A percentile compares a stretch with the other conserved stretches of the same genome.
phyloP scores from a whole-genome alignment of 1,284 basidiomycete species.

The Ganoderma multipileum region DNA sequence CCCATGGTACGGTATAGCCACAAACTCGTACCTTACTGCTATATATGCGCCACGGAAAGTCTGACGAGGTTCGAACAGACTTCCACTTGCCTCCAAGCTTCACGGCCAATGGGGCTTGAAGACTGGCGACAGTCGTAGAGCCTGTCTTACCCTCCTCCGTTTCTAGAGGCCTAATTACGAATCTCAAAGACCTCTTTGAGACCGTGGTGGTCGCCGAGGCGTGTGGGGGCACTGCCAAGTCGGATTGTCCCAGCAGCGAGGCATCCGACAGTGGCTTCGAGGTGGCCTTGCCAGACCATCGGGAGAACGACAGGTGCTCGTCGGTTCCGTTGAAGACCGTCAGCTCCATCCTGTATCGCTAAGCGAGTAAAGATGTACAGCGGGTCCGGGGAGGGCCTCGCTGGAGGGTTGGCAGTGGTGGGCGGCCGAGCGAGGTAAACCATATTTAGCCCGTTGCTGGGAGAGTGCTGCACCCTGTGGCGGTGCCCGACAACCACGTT shows the following conservation, averaged over 20 bases:
- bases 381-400: background rate
- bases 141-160: background rate
- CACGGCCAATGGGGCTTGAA: slow-evolving; percentile 23
- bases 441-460: slow-evolving; percentile 3
- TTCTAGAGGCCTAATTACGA: background rate
- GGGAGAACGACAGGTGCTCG: slow-evolving; percentile 18
- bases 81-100: slow-evolving; percentile 47
- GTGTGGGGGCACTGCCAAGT: slow-evolving; percentile 30
- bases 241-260: background rate
- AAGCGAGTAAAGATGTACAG: background rate
- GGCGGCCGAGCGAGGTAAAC: background rate
- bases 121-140: background rate
- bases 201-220: slow-evolving; percentile 32
- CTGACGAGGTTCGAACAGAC: slow-evolving; percentile 45
- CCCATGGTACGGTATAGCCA: background rate
- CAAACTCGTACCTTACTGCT: slow-evolving; percentile 49
- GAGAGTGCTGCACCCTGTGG: background rate
- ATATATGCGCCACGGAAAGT: slow-evolving; percentile 65
- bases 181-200: slow-evolving; percentile 30
- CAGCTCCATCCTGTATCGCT: slow-evolving; percentile 24
- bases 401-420: background rate
- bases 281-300: too few relatives aligned
- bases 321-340: slow-evolving; percentile 31
- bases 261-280: slow-evolving; percentile 23
- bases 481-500: background rate